A percentile compares a stretch with the other conserved stretches of the same genome.
Conservation (phyloP, 495 filamentous ascomycete species). For the Niebla homalea region DNA sequence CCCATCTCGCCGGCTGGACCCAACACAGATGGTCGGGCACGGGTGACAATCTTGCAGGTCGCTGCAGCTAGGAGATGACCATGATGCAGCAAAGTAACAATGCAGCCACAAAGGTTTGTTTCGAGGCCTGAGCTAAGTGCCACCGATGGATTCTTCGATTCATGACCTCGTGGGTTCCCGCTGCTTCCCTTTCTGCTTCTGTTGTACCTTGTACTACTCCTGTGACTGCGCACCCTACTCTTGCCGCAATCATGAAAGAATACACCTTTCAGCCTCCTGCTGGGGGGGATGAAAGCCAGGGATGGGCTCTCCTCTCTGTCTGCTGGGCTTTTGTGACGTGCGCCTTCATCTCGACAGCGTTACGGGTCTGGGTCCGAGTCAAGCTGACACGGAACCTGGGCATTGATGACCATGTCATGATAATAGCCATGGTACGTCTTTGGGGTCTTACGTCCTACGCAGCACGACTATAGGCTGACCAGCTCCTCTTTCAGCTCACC, state of each 20-base stretch:
- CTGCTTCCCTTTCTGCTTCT: too few species aligned
- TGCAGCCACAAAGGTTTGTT: too few species aligned
- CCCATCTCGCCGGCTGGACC: too few species aligned
- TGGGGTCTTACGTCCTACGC: background rate
- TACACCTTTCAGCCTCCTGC: constrained; percentile 2
- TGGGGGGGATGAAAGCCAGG: constrained; percentile 7
- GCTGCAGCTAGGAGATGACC: too few species aligned
- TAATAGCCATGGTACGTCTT: constrained; percentile 10
- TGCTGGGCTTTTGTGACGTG: constrained; percentile 13
- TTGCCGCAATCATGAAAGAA: constrained; percentile 5
- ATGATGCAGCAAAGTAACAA: too few species aligned
- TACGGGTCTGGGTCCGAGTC: constrained; percentile 11
- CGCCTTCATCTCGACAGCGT: constrained; percentile 7
- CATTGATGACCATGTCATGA: constrained; percentile 8
- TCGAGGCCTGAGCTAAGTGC: too few species aligned
- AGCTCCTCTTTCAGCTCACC: constrained; percentile 6
- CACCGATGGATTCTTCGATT: too few species aligned
- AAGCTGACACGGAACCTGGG: constrained; percentile 13
- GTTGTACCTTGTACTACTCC: too few species aligned
- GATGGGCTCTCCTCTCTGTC: constrained; percentile 12
- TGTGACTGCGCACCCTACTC: too few species aligned
- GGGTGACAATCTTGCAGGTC: too few species aligned
- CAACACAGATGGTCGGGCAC: too few species aligned
- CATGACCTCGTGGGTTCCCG: too few species aligned
- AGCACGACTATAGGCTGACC: background rate